Conservation (phyloP, 495 filamentous ascomycete species). For the Recurvomyces mirabilis region DNA sequence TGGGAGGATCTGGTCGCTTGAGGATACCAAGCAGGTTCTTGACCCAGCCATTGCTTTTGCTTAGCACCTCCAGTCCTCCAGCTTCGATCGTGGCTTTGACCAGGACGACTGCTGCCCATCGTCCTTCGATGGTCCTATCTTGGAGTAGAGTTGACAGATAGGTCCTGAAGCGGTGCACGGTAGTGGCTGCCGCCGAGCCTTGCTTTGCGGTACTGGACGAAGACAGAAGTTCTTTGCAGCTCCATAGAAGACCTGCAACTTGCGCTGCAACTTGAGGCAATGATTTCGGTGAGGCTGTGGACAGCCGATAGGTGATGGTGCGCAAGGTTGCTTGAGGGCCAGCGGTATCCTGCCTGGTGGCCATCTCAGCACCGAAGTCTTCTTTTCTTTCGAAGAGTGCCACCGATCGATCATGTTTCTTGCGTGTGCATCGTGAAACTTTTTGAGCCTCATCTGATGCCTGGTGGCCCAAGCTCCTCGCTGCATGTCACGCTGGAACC, state of each 20-base stretch:
- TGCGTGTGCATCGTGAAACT: no score
- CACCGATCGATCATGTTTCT: no score
- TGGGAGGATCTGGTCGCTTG: slow-evolving; percentile 57
- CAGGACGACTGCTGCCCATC: slow-evolving; percentile 65
- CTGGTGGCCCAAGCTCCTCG: no score
- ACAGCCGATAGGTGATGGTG: slow-evolving; percentile 27
- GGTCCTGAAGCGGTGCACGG: slow-evolving; percentile 69
- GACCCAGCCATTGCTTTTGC: slow-evolving; percentile 59
- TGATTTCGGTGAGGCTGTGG: slow-evolving; percentile 25
- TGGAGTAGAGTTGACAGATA: slow-evolving; percentile 63
- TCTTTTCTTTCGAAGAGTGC: background rate
- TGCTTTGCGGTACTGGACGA: slow-evolving; percentile 10
- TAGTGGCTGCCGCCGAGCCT: slow-evolving; percentile 48
- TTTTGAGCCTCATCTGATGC: no score
- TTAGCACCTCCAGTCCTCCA: slow-evolving; percentile 68
- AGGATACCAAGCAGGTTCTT: slow-evolving; percentile 58
- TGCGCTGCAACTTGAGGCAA: slow-evolving; percentile 27
- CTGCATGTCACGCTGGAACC: no score
- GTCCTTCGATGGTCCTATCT: slow-evolving; percentile 56
- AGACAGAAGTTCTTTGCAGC: slow-evolving; percentile 28
- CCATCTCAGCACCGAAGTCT: background rate
- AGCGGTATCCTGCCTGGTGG: background rate
- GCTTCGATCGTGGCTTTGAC: slow-evolving; percentile 71
- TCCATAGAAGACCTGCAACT: slow-evolving; percentile 22
- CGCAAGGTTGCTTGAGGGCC: slow-evolving; percentile 4